Conservation (phyloP, 441 rosid species). For the Erysimum pusillum region DNA sequence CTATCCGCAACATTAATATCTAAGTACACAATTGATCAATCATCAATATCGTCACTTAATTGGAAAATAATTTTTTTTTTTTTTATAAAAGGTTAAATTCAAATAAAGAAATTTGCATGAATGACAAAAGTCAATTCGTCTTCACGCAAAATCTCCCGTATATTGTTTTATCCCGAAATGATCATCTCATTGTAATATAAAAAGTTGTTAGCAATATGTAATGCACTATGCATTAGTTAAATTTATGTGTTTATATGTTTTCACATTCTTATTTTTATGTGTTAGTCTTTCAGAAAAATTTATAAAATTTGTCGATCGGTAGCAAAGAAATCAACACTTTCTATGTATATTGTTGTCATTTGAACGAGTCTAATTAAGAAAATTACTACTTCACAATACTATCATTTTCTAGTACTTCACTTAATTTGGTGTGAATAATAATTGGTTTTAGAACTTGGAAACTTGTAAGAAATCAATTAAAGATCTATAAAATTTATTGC, state of each 20-base stretch:
- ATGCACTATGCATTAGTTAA: too few relatives aligned
- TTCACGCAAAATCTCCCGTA: background rate
- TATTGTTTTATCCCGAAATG: background rate
- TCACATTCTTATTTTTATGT: background rate
- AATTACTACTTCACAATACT: background rate
- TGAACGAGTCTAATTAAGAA: background rate
- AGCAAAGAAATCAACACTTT: background rate
- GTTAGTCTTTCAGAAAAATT: background rate
- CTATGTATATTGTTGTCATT: background rate
- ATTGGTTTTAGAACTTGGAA: constrained; percentile 4
- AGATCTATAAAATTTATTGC: background rate
- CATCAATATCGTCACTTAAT: background rate
- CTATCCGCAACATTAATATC: background rate
- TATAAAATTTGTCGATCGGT: background rate
- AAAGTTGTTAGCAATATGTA: background rate
- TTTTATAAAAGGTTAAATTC: too few relatives aligned
- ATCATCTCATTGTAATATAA: background rate
- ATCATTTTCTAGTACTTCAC: background rate
- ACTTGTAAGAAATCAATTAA: background rate
- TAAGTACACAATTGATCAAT: background rate
- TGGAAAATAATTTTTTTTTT: too few relatives aligned
- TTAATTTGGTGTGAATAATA: background rate
- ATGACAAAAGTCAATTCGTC: background rate
- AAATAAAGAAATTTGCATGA: background rate
- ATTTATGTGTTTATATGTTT: background rate